Base-by-base conservation (phyloP, 371 early-diverging fungal species). In the Thermomucor indicae-seudaticae region DNA sequence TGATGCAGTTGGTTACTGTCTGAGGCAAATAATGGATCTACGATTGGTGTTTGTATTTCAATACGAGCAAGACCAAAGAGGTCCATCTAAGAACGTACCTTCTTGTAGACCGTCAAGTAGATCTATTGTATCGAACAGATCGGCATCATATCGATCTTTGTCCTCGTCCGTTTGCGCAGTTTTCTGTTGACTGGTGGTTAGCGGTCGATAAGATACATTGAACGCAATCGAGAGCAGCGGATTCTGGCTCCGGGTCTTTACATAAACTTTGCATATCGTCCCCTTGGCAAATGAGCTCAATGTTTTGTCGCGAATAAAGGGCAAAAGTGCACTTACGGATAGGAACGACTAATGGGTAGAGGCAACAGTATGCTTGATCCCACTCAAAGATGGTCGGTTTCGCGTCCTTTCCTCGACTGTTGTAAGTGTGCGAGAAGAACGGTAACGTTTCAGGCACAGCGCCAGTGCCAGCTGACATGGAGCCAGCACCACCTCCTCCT, bases 111-210 rank as follows among this genome's bases (percentile, higher is more conserved):
- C 82, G 44, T 75, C 68, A 37, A 84, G 44, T 11, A 84, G 55
- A 52, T 84, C 81, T 28, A 82, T 71, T 22, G 79, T 81, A 32
- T 72, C 79, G 64, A 81, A 84, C 38, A 75, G 53, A 14, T 82
- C 81, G 7, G 64, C 46, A 40, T 80, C 77, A 57, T 80, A 82
- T 48, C 68, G 69, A 17, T 72, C 65, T 29, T 68, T 65, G 17
- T 70, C 68, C 42, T 80, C 78, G 5, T 55, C n/a, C 14, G 44
- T 53, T 6, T 40, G 11, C 29, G 47, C 49, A 14, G 41, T 43
- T 11, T 22, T 49, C 3, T 61, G 49, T 37, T 58, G 55, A 7
- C 61, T 51, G 12, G 64, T 52, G 0, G 76, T 69, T 19, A 67
- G 29, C 6, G 79, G 76, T 45, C 79, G 67, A 41, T 79, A 76